Base-by-base conservation (phyloP, 192 early-diverging fungal species). In the Rhizophagus clarus region DNA sequence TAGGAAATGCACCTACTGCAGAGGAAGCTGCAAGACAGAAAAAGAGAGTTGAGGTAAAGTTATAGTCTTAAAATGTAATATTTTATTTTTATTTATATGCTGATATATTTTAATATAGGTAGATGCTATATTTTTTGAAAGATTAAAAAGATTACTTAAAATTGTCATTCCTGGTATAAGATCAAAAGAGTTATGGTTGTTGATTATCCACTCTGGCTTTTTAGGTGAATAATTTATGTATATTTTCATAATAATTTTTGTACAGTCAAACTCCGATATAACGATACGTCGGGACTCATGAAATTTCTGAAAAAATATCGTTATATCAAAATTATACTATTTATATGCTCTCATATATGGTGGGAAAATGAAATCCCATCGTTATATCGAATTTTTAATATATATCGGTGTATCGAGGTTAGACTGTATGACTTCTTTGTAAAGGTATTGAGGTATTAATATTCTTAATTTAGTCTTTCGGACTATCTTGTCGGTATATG, bases 401-500 rank as follows among this genome's bases (percentile, higher is more conserved):
- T n/a, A n/a, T n/a, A n/a, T n/a, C n/a, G n/a, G n/a, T n/a, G n/a
- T n/a, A n/a, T n/a, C n/a, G n/a, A n/a, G n/a, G n/a, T n/a, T n/a
- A n/a, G n/a, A n/a, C n/a, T n/a, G n/a, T 45, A 3, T 76, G 51
- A 56, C 34, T 47, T 61, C 62, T n/a, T 56, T 8, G 74, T 17
- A 24, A 37, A 47, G 22, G 61, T 74, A 34, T 76, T 61, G 28
- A 47, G 22, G 61, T 74, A 34, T 76, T 61, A 69, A 69, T 71
- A 28, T 45, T 64, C 29, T 72, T 26, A 42, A 42, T 62, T 64
- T 75, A 86, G 88, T 99, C 24, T 93, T 95, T 70, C 88, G 97
- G 51, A 97, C 97, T 3, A 88, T 96, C 60, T 83, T 99, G 40
- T 97, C 95, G 24, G 91, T 99, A 1, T 96, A 94, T 63, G 94